These are phyloP conservation scores for Euclidium syriacum DNA, from an alignment of 345 rosid genomes.

Conservation along the genomic window DNA sequence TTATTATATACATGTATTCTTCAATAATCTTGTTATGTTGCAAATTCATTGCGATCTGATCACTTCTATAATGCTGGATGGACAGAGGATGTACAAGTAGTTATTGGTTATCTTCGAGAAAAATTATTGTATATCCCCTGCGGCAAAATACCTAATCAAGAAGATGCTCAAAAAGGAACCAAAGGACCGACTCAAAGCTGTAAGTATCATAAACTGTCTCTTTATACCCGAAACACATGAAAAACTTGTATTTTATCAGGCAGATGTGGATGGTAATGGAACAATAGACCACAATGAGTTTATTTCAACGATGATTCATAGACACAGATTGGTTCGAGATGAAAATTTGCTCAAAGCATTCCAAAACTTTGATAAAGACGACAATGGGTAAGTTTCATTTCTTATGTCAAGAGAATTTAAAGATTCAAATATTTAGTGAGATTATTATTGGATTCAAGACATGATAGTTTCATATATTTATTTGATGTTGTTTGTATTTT, in stretches of 20 bases:
- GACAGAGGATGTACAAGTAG: conserved; percentile 68
- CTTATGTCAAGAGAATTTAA: background rate
- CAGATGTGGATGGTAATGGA: conserved; percentile 85
- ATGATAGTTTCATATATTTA: no score
- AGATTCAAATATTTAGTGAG: background rate
- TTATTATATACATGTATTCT: background rate
- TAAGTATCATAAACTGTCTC: conserved; percentile 28
- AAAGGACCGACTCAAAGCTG: conserved; percentile 85
- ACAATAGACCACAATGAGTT: conserved; percentile 69
- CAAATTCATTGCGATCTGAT: conserved; percentile 59
- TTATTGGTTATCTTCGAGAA: conserved; percentile 51
- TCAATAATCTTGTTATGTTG: background rate
- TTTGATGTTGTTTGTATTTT: no score
- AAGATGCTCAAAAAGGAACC: conserved; percentile 66
- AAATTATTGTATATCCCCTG: no score
- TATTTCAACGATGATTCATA: conserved; percentile 72
- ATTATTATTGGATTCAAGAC: no score
- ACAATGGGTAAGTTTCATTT: conserved; percentile 46
- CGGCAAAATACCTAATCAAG: conserved; percentile 69
- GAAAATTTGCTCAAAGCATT: conserved; percentile 66
- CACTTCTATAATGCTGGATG: conserved; percentile 92
- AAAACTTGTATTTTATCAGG: conserved; percentile 21
- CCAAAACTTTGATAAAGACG: conserved; percentile 64
- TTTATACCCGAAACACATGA: background rate
- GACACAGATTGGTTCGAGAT: conserved; percentile 50